A percentile compares a stretch with the other conserved stretches of the same genome.
Evolutionary conservation across 2,329 filamentous ascomycete genomes (phyloP).

Genomic region (Aureobasidium sp.): DNA sequence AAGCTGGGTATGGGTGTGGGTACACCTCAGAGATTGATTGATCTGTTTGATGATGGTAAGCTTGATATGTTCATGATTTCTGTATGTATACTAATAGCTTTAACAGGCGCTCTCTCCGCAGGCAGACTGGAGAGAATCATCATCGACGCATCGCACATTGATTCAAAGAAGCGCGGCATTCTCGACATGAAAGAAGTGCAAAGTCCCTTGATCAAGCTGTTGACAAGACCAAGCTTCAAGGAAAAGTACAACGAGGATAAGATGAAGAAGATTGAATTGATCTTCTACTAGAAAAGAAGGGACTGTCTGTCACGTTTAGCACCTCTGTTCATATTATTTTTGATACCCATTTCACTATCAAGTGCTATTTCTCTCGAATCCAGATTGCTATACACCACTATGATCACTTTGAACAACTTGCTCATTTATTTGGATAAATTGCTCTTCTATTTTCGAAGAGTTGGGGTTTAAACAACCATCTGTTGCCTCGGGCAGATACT

Average conservation of each 20-base stretch:
- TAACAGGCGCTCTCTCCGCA: slow-evolving; percentile 73
- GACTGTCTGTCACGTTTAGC: background rate
- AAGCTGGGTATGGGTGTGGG: slow-evolving; percentile 89
- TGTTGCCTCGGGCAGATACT: background rate
- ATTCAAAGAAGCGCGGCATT: slow-evolving; percentile 93
- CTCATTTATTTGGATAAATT: background rate
- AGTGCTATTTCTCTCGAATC: too few relatives aligned
- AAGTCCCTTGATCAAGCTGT: slow-evolving; percentile 79
- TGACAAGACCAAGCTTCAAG: slow-evolving; percentile 76
- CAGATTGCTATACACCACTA: too few relatives aligned
- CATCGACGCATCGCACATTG: slow-evolving; percentile 92
- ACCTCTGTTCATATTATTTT: background rate
- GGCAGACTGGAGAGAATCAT: slow-evolving; percentile 81
- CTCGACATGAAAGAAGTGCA: slow-evolving; percentile 97
- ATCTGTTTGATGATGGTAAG: slow-evolving; percentile 83
- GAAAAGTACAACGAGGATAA: slow-evolving; percentile 64
- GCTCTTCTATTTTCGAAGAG: background rate
- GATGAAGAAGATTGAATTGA: slow-evolving; percentile 60
- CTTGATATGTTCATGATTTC: background rate
- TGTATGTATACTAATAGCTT: slow-evolving; percentile 15
- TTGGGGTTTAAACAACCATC: background rate
- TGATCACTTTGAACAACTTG: background rate
- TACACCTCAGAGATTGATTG: slow-evolving; percentile 84
- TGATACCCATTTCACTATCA: slow-evolving; percentile 10
- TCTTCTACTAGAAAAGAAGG: slow-evolving; percentile 66